Evolutionary conservation across 305 asterid species (phyloP), one percentile per base, ranked within the genome.

Genomic region (Petunia hybrid): DNA sequence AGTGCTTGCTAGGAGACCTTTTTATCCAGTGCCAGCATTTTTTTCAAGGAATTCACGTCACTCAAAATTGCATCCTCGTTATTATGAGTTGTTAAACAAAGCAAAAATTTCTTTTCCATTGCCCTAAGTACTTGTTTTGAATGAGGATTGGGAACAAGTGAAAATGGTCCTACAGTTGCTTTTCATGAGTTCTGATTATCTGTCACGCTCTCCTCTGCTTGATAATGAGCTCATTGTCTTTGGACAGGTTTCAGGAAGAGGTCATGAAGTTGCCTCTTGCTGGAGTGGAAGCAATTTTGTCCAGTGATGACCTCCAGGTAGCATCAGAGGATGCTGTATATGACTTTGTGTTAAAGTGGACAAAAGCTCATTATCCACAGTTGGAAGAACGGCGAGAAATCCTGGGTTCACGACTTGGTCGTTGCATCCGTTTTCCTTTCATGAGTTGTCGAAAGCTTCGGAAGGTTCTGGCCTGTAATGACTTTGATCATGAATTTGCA

Each of bases 261-360:
- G 94, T 92, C 39, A 90, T 94, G 96, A 88, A 81, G 62, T 86
- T 94, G 82, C 97, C 99, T 56, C 92, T 94, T 42, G 97, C 97
- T 80, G 99, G 99, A 80, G 87, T 95, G 2, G 97, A 95, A 87
- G 97, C 99, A 68, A 82, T 95, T 83, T 84, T 95, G 87, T 89
- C 94, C 36, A 95, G 99, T 53, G 97, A 92, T 16, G 97, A 91
- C 75, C 98, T 95, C 83, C 99, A 94, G 83, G 97, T 95, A 69
- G 95, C 97, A 38, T 95, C 99, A 31, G 98, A 95, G 85, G 99
- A 95, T 83, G 95, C 97, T 10, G 99, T 94, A 22, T 95, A 90
- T 5, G 99, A 95, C 86, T 90, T 95, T 61, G 94, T 89, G 0
- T 84, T 95, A 66, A 95, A 91, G 86, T 95, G 99, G 99, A 87